Conservation (phyloP, 495 filamentous ascomycete genomes). For the Haplographium delicatum region DNA sequence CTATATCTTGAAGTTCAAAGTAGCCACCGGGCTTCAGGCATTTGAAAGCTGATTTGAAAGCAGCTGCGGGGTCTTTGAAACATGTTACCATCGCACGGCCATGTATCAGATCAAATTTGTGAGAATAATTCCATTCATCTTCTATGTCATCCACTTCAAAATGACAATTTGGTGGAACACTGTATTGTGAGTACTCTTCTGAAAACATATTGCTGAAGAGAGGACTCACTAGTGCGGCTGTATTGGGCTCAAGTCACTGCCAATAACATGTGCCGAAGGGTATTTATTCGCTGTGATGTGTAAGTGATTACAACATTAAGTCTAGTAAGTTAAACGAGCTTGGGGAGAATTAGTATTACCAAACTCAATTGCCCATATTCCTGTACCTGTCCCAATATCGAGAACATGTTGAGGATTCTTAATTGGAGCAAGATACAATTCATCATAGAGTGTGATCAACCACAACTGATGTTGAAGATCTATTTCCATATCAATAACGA, state of each 20-base stretch:
- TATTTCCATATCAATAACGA: slow-evolving; percentile 7
- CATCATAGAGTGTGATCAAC: neutral
- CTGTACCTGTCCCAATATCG: slow-evolving; percentile 21
- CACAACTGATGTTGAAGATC: slow-evolving; percentile 43
- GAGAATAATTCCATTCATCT: slow-evolving; percentile 28
- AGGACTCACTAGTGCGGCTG: slow-evolving; percentile 33
- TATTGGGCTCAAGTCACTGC: slow-evolving; percentile 47
- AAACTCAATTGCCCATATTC: slow-evolving; percentile 53
- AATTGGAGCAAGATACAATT: slow-evolving; percentile 7
- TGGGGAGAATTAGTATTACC: slow-evolving; percentile 13
- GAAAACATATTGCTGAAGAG: neutral
- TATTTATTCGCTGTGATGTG: slow-evolving; percentile 16
- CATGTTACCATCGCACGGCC: slow-evolving; percentile 9
- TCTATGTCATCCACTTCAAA: slow-evolving; percentile 32
- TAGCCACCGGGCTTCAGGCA: slow-evolving; percentile 40
- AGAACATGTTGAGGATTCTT: slow-evolving; percentile 7
- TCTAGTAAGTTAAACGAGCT: neutral
- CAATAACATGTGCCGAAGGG: slow-evolving; percentile 31
- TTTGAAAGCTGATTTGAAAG: slow-evolving; percentile 5
- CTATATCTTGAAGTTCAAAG: slow-evolving; percentile 39
- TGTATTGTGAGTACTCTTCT: neutral
- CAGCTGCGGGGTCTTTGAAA: slow-evolving; percentile 9
- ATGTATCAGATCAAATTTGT: slow-evolving; percentile 32
- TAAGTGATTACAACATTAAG: too few relatives aligned
- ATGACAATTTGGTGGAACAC: slow-evolving; percentile 26